Evolutionary conservation across 208 protist species (phyloP).

Genomic region (Trypanosoma caninum): DNA sequence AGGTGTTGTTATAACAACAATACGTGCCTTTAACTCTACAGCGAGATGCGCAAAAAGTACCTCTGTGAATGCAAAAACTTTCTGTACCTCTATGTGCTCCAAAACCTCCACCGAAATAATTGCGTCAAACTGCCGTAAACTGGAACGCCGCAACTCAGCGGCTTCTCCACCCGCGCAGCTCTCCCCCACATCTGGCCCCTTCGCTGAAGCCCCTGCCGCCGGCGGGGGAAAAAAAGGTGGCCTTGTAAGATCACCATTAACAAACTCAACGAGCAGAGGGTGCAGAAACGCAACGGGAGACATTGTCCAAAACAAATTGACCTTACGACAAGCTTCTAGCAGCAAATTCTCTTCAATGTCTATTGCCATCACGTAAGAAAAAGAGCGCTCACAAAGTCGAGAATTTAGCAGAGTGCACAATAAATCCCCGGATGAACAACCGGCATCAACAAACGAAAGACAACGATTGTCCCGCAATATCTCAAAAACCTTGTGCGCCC

Average conservation of each 20-base stretch:
- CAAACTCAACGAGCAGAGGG: slow-evolving; percentile 27
- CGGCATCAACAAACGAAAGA: slow-evolving; percentile 41
- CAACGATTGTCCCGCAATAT: slow-evolving; percentile 27
- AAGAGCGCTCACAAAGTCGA: slow-evolving; percentile 23
- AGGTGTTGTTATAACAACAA: slow-evolving; percentile 53
- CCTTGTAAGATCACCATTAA: slow-evolving; percentile 45
- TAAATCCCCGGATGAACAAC: slow-evolving; percentile 39
- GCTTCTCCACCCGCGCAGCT: not conserved
- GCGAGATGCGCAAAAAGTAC: slow-evolving; percentile 37
- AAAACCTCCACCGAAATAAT: slow-evolving; percentile 60
- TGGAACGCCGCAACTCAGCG: not conserved
- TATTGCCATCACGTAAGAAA: slow-evolving; percentile 33
- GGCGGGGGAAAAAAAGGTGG: slow-evolving; percentile 1
- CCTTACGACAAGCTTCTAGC: not conserved
- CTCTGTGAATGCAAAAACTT: slow-evolving; percentile 45
- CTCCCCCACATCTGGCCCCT: not conserved
- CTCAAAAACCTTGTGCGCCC: slow-evolving; percentile 26
- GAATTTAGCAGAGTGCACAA: slow-evolving; percentile 29
- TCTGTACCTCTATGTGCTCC: slow-evolving; percentile 42
- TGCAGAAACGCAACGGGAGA: slow-evolving; percentile 20
- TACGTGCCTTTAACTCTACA: slow-evolving; percentile 20
- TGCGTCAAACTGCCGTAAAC: slow-evolving; percentile 26
- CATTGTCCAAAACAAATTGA: slow-evolving; percentile 9
- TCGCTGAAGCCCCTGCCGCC: not conserved
- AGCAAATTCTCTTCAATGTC: slow-evolving; percentile 29